These are phyloP conservation scores for Myxozyma neglecta DNA, from an alignment of 805 yeast genomes.

Conservation along the genomic window DNA sequence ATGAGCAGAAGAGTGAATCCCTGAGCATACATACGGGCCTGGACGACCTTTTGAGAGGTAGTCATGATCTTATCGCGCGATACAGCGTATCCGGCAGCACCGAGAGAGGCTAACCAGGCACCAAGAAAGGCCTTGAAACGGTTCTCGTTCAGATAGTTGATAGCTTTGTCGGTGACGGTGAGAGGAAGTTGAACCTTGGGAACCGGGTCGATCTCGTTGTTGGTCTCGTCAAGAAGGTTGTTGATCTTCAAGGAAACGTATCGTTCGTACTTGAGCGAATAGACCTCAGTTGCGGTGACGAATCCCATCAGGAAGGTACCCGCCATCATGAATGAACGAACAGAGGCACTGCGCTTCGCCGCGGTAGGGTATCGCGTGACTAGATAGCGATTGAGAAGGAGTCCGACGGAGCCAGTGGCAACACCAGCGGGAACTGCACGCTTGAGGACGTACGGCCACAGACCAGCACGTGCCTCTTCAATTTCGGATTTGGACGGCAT, in stretches of 20 bases:
- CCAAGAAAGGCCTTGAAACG: conserved; percentile 53
- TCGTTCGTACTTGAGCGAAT: conserved; percentile 27
- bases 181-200: conserved; percentile 16
- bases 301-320: conserved; percentile 27
- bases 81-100: conserved; percentile 73
- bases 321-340: conserved; percentile 19
- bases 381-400: conserved; percentile 13
- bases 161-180: conserved; percentile 23
- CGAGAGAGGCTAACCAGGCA: conserved; percentile 78
- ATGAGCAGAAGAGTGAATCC: conserved; percentile 72
- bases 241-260: conserved; percentile 37
- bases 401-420: conserved; percentile 21
- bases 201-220: background rate
- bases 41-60: conserved; percentile 75
- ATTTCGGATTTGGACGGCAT: background rate
- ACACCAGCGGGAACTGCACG: conserved; percentile 26
- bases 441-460: conserved; percentile 28
- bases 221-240: conserved; percentile 30
- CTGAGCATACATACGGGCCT: conserved; percentile 88
- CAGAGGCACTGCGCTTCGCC: conserved; percentile 15
- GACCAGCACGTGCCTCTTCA: conserved; percentile 7
- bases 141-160: conserved; percentile 20
- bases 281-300: conserved; percentile 25
- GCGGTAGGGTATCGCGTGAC: conserved; percentile 10
- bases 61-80: conserved; percentile 75